These are phyloP conservation scores for Eugenia klotzschiana DNA, from an alignment of 441 rosid species.

Conservation along the genomic window DNA sequence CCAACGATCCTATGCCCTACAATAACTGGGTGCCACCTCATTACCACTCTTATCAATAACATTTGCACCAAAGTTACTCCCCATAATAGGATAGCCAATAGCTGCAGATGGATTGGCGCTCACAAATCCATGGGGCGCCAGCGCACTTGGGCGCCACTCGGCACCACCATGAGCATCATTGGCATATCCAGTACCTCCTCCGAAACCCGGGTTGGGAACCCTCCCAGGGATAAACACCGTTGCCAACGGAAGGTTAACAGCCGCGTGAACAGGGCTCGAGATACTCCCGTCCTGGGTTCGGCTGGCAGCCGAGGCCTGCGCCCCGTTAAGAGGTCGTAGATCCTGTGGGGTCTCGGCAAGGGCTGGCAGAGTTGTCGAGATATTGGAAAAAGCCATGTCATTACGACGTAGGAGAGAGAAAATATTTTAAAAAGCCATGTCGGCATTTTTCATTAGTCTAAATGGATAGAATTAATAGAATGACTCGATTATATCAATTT, in stretches of 20 bases:
- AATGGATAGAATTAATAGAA: too few species aligned
- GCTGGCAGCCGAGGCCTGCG: conserved; percentile 11
- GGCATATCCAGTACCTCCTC: conserved; percentile 22
- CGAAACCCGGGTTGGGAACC: conserved; percentile 25
- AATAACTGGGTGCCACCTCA: background rate
- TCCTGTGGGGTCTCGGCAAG: conserved; percentile 13
- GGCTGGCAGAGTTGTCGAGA: too few species aligned
- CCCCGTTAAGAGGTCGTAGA: conserved; percentile 21
- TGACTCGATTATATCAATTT: too few species aligned
- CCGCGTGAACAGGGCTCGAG: conserved; percentile 10
- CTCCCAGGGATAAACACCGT: conserved; percentile 28
- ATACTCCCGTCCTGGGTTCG: conserved; percentile 16
- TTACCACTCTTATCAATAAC: background rate
- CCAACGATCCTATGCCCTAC: conserved; percentile 4
- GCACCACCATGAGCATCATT: conserved; percentile 17
- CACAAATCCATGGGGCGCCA: conserved; percentile 18
- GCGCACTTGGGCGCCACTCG: conserved; percentile 21
- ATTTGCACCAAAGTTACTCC: background rate
- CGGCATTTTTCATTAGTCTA: too few species aligned
- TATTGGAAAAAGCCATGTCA: too few species aligned
- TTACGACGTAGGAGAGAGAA: too few species aligned
- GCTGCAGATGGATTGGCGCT: conserved; percentile 22
- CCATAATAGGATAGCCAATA: background rate
- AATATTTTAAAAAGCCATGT: too few species aligned
- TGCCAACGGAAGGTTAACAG: conserved; percentile 14